Conservation (phyloP, 2,329 filamentous ascomycete species). For the Talaromyces sp. region DNA sequence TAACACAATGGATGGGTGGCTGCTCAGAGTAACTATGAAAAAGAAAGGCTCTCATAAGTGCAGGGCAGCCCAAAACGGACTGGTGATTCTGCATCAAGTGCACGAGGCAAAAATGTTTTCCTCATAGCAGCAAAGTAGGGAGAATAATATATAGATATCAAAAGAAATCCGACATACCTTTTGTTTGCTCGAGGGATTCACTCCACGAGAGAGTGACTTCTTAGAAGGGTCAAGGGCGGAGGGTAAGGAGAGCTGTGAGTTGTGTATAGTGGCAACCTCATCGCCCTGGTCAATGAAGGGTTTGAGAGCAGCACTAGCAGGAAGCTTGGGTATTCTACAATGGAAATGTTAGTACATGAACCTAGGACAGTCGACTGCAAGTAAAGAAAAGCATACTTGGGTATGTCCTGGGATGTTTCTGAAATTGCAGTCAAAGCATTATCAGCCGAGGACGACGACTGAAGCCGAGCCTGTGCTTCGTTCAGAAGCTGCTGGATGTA, state of each 20-base stretch:
- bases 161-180: constrained; percentile 1
- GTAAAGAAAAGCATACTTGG: background rate
- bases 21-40: constrained; percentile 71
- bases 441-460: constrained; percentile 21
- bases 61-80: constrained; percentile 74
- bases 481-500: constrained; percentile 60
- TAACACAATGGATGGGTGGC: background rate
- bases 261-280: constrained; percentile 51
- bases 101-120: constrained; percentile 63
- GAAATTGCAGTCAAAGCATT: constrained; percentile 16
- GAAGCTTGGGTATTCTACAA: constrained; percentile 48
- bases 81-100: constrained; percentile 66
- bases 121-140: constrained; percentile 53
- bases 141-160: constrained; percentile 28
- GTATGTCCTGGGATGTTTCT: constrained; percentile 8
- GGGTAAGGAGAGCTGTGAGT: constrained; percentile 44
- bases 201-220: background rate
- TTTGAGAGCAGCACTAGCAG: constrained; percentile 43
- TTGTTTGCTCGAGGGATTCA: background rate
- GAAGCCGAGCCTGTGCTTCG: constrained; percentile 58
- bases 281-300: constrained; percentile 52
- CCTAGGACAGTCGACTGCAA: background rate
- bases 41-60: constrained; percentile 61
- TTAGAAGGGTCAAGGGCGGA: background rate
- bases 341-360: constrained; percentile 10